Evolutionary conservation across 108 stramenopile genomes (phyloP).

Genomic region (Pseudonitzschia multiseries): DNA sequence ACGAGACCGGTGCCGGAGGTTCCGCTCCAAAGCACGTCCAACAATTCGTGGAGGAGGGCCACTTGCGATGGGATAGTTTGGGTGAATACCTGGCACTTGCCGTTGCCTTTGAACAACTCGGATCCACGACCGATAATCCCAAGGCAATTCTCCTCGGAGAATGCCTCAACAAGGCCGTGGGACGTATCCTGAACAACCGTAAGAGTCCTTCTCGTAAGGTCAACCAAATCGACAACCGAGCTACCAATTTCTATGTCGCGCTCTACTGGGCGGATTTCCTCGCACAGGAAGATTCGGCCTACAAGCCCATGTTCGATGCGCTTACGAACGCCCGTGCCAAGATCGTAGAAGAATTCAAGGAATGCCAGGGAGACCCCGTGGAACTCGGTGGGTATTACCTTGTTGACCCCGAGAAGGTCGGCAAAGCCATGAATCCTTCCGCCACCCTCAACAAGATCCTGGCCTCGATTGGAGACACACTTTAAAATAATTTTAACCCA

Average conservation of each 20-base stretch:
- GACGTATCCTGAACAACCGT: constrained; percentile 82
- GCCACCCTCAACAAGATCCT: constrained; percentile 69
- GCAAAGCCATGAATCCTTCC: constrained; percentile 83
- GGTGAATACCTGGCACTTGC: constrained; percentile 82
- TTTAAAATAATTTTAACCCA: constrained; percentile 5
- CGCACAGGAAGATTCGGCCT: constrained; percentile 75
- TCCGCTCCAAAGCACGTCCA: constrained; percentile 94
- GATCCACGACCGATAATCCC: constrained; percentile 52
- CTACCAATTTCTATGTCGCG: constrained; percentile 89
- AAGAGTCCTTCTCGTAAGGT: constrained; percentile 86
- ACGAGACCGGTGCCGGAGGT: constrained; percentile 94
- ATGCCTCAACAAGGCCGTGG: constrained; percentile 85
- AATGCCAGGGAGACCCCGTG: constrained; percentile 77
- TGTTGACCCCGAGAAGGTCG: constrained; percentile 72
- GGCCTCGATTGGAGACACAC: constrained; percentile 29
- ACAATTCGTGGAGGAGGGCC: constrained; percentile 89
- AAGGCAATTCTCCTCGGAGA: constrained; percentile 79
- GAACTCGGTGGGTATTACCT: constrained; percentile 92
- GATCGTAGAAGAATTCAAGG: constrained; percentile 89
- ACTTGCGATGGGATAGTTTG: constrained; percentile 89
- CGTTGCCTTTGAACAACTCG: constrained; percentile 78
- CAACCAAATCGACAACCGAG: constrained; percentile 93
- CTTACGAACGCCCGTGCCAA: constrained; percentile 63
- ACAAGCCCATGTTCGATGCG: constrained; percentile 71
- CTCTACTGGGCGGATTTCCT: constrained; percentile 94